A percentile compares a stretch with the other conserved stretches of the same genome.
Evolutionary conservation across 768 basidiomycete species (phyloP).

Genomic region (Boletus subcaerulescens): DNA sequence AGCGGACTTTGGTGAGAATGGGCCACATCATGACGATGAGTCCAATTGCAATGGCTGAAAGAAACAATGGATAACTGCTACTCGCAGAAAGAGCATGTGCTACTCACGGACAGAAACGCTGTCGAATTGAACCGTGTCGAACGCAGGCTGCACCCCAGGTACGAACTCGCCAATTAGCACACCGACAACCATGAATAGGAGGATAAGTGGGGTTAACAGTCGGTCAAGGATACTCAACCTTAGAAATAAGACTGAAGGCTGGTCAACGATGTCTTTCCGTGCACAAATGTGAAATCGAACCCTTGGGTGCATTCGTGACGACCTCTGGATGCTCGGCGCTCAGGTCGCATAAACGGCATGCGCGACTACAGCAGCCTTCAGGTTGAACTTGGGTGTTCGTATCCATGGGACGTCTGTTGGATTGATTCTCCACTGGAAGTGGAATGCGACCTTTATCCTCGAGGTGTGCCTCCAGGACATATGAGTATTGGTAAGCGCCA

Average conservation of each 20-base stretch:
- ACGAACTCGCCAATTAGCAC: slow-evolving; percentile 72
- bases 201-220: slow-evolving; percentile 61
- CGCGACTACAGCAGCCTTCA: neutral
- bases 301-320: neutral
- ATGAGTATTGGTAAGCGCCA: too few relatives aligned
- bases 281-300: neutral
- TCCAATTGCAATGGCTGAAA: slow-evolving; percentile 72
- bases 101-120: slow-evolving; percentile 76
- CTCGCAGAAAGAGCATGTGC: neutral
- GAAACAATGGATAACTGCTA: neutral
- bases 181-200: slow-evolving; percentile 72
- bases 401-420: neutral
- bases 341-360: neutral
- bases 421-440: too few relatives aligned
- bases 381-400: neutral
- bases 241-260: slow-evolving; percentile 34
- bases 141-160: slow-evolving; percentile 54
- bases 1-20: slow-evolving; percentile 71
- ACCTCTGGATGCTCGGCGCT: neutral
- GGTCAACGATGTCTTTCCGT: neutral
- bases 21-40: slow-evolving; percentile 91
- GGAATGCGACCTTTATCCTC: too few relatives aligned
- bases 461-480: too few relatives aligned
- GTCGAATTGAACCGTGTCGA: slow-evolving; percentile 60
- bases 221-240: slow-evolving; percentile 53